Percentiles rank a stretch among this genome's conserved stretches.
Evolutionary conservation across 2,329 filamentous ascomycete species (phyloP).

Genomic region (Arthrobotrys pseudoclavata): DNA sequence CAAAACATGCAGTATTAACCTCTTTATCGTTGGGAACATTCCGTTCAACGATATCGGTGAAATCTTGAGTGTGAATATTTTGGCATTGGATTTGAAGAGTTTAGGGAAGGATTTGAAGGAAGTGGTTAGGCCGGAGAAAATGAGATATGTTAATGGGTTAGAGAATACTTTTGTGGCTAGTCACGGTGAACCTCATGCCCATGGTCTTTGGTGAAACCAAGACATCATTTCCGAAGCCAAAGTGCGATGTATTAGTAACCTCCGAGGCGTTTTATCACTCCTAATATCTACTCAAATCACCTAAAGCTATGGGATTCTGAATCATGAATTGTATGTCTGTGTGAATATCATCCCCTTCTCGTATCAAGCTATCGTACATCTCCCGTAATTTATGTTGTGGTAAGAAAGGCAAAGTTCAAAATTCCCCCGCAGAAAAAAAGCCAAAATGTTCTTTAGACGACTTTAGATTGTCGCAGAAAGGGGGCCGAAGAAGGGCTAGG

Average conservation of each 20-base stretch:
- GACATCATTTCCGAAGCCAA: not conserved
- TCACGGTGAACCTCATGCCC: constrained; percentile 21
- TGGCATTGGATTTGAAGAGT: constrained; percentile 42
- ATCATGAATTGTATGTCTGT: constrained; percentile 17
- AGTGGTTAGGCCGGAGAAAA: constrained; percentile 26
- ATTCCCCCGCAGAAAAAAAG: constrained; percentile 21
- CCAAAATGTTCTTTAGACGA: constrained; percentile 8
- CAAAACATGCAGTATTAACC: constrained; percentile 40
- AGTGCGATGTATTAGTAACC: not conserved
- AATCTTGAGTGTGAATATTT: constrained; percentile 26
- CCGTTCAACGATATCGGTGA: constrained; percentile 29
- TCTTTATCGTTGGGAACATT: constrained; percentile 50
- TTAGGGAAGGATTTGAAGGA: constrained; percentile 47
- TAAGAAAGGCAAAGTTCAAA: constrained; percentile 9
- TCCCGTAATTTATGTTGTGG: constrained; percentile 18
- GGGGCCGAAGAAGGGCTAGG: not conserved
- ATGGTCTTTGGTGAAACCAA: constrained; percentile 43
- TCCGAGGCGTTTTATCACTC: not conserved
- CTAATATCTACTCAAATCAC: not conserved
- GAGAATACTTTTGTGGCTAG: constrained; percentile 12
- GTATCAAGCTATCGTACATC: constrained; percentile 43
- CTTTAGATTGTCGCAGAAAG: constrained; percentile 4
- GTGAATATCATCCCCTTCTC: constrained; percentile 18
- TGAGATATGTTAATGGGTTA: constrained; percentile 37
- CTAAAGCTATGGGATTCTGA: not conserved